A percentile compares a stretch with the other conserved stretches of the same genome.
These are phyloP conservation scores for Aureobasidium zeae DNA, from an alignment of 2,329 filamentous ascomycete genomes.

Conservation along the genomic window DNA sequence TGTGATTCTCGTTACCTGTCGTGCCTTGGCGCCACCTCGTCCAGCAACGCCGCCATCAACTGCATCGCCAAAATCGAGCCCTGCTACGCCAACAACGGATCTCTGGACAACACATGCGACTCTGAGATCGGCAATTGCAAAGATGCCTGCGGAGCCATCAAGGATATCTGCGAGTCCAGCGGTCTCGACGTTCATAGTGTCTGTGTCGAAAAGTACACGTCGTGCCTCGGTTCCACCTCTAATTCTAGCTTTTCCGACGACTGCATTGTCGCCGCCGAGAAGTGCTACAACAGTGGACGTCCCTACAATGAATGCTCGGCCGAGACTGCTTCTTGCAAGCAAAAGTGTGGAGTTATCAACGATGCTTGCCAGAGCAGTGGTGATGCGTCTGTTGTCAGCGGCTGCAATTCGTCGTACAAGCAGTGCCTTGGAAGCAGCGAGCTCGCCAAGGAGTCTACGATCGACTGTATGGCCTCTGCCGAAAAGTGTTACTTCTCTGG, in stretches of 20 bases:
- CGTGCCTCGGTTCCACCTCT: background rate
- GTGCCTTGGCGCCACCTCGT: background rate
- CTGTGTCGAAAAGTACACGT: background rate
- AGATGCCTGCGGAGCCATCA: background rate
- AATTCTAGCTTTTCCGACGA: background rate
- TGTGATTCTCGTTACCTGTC: background rate
- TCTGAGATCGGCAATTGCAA: background rate
- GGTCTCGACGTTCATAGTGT: background rate
- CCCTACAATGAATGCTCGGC: background rate
- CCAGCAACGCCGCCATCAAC: background rate
- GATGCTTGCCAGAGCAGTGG: background rate
- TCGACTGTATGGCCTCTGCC: background rate
- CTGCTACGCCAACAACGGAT: background rate
- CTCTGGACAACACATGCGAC: background rate
- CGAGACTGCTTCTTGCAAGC: background rate
- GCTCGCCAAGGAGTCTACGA: background rate
- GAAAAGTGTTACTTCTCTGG: too few species aligned
- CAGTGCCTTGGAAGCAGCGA: background rate
- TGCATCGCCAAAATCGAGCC: conserved; percentile 3
- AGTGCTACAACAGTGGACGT: background rate
- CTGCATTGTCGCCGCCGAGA: background rate
- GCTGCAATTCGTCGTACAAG: background rate
- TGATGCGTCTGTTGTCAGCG: background rate
- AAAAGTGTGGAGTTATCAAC: background rate
- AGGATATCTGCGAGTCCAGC: background rate